These are phyloP conservation scores for Leccinum longicurvipes DNA, from an alignment of 768 basidiomycete genomes.

Conservation along the genomic window DNA sequence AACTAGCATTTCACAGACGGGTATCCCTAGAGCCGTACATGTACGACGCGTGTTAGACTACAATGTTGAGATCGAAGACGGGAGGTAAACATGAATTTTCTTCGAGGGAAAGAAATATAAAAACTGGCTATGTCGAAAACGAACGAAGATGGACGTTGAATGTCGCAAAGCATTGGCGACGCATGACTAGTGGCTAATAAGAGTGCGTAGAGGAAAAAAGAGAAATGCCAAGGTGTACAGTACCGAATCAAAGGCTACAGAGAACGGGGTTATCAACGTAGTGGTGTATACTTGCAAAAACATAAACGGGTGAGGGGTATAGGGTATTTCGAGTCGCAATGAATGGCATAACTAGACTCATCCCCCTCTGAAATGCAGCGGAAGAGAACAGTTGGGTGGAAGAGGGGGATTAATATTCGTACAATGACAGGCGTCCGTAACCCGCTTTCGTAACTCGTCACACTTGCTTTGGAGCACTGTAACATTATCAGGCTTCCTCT, in stretches of 20 bases:
- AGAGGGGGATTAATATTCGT: slow-evolving; percentile 42
- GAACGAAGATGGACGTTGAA: slow-evolving; percentile 12
- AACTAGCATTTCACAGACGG: slow-evolving; percentile 8
- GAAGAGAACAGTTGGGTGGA: slow-evolving; percentile 37
- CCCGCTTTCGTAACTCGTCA: slow-evolving; percentile 46
- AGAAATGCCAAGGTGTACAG: slow-evolving; percentile 18
- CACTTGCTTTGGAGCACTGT: slow-evolving; percentile 48
- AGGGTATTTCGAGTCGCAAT: slow-evolving; percentile 9
- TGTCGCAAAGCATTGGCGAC: slow-evolving; percentile 9
- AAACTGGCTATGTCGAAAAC: background rate
- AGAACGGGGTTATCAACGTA: slow-evolving; percentile 28
- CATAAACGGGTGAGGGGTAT: slow-evolving; percentile 26
- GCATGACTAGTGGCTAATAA: slow-evolving; percentile 8
- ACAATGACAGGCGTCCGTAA: slow-evolving; percentile 46
- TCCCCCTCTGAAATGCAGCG: slow-evolving; percentile 31
- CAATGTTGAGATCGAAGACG: slow-evolving; percentile 4
- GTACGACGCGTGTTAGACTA: slow-evolving; percentile 14
- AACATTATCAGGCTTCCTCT: slow-evolving; percentile 6
- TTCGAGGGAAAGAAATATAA: slow-evolving; percentile 2
- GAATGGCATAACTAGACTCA: slow-evolving; percentile 11
- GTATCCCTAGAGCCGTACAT: slow-evolving; percentile 17
- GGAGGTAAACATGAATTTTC: background rate
- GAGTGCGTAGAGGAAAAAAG: slow-evolving; percentile 5
- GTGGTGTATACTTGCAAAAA: slow-evolving; percentile 26
- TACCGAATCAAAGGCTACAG: slow-evolving; percentile 29